Evolutionary conservation across 176 grass and related monocot genomes (phyloP), one percentile per base, ranked within the genome.

Genomic region (Carex parvula): DNA sequence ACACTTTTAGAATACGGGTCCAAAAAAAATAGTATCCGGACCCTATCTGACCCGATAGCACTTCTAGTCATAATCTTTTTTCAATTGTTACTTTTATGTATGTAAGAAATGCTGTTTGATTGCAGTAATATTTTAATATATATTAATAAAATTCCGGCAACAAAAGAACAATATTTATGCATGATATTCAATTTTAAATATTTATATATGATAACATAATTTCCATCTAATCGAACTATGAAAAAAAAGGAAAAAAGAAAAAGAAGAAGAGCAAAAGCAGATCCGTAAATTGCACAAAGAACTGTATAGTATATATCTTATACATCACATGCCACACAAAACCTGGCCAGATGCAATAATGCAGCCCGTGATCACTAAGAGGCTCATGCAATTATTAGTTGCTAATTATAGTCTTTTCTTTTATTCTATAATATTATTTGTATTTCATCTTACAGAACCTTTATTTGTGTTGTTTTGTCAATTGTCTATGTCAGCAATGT

Each of bases 321-420:
- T 12, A 44, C 20, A 11, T 30, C 14, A 17, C 64, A 39, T 48
- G 70, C 70, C 70, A 21, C 70, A 71, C 7, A 71, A 71, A 46
- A 71, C 2, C 39, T 1, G 8, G 68, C 7, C 39, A 46, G 21
- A 14, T 76, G 21, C 20, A 55, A 29, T 16, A 76, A 26, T 77
- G 73, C 73, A 56, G 24, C 52, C 72, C 73, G 73, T 77, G 73
- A 77, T 77, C 73, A 55, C 5, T 77, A 5, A 4, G 22, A 55
- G 72, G 4, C 11, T 29, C 48, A 2, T 71, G 17, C 68, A 71
- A 44, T 33, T 32, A 56, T 56, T 56, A 56, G 6, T 71, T 68
- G 64, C 70, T 77, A 77, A 77, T 77, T 57, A 32, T 77, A 30
- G 21, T 17, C 6, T 3, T 55, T 77, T 0, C 14, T 55, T 56